Percentiles rank a stretch among this genome's conserved stretches.
Conservation (phyloP, 371 early-diverging fungal species). For the Mortierella sp. region DNA sequence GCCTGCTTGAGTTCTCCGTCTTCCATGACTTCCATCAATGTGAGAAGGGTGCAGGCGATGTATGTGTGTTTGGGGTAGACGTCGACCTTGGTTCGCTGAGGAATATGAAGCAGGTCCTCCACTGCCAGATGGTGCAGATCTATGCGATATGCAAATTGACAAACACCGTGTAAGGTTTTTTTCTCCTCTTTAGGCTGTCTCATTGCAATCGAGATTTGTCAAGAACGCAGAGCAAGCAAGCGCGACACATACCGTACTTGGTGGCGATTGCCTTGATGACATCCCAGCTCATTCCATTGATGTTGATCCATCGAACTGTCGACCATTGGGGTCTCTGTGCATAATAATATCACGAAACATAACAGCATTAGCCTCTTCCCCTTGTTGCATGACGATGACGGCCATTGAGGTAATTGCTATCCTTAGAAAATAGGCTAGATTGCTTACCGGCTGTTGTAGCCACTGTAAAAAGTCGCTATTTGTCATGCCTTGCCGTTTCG, state of each 20-base stretch:
- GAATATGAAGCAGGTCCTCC: slow-evolving; percentile 61
- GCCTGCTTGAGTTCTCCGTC: slow-evolving; percentile 32
- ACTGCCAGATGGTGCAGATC: slow-evolving; percentile 64
- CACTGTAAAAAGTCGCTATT: slow-evolving; percentile 41
- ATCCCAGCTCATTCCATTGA: slow-evolving; percentile 65
- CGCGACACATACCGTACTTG: slow-evolving; percentile 43
- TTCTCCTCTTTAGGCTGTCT: not conserved
- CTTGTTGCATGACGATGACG: no score
- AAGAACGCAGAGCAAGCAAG: not conserved
- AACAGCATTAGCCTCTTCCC: not conserved
- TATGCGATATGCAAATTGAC: not conserved
- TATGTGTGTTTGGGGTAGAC: slow-evolving; percentile 54
- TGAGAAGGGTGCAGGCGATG: slow-evolving; percentile 52
- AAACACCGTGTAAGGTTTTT: not conserved
- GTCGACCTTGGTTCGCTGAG: slow-evolving; percentile 61
- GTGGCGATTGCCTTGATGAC: slow-evolving; percentile 59
- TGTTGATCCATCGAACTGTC: slow-evolving; percentile 64
- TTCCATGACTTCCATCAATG: slow-evolving; percentile 41
- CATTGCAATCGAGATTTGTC: not conserved
- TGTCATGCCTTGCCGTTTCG: slow-evolving; percentile 20
- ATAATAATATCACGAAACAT: not conserved
- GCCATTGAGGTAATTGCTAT: not conserved
- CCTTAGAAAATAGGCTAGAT: not conserved
- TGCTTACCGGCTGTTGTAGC: slow-evolving; percentile 38
- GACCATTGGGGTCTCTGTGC: slow-evolving; percentile 58